Evolutionary conservation across 148 eudicot species (phyloP).

Genomic region (Rheum nobile): DNA sequence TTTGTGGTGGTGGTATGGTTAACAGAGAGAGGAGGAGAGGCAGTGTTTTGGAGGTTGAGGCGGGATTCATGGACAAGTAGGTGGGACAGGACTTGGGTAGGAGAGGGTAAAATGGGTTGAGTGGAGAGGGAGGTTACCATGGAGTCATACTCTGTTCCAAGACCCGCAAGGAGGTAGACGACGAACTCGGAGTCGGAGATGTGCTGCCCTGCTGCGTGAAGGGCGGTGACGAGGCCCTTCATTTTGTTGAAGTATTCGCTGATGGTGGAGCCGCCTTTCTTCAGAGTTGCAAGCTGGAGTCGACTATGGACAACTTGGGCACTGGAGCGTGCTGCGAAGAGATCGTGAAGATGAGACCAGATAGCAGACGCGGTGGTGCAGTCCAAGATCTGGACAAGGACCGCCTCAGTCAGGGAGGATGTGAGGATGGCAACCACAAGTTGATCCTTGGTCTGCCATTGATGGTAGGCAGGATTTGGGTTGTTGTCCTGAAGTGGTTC

Average conservation of each 20-base stretch:
- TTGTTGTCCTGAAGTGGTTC: neutral
- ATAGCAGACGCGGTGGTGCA: neutral
- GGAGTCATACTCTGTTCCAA: neutral
- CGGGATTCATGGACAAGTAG: neutral
- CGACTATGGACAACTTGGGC: neutral
- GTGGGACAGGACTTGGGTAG: neutral
- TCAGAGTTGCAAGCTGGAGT: neutral
- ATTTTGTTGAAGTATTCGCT: neutral
- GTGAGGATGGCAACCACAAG: neutral
- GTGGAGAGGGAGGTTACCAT: neutral
- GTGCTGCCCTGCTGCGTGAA: neutral
- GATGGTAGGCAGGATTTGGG: neutral
- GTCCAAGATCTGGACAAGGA: neutral
- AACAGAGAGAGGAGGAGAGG: neutral
- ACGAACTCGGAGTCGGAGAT: neutral
- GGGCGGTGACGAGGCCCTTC: neutral
- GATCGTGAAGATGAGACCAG: neutral
- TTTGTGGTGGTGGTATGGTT: too few species aligned
- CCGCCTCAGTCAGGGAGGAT: neutral
- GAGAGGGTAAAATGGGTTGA: neutral
- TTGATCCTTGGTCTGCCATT: neutral
- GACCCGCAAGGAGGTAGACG: neutral
- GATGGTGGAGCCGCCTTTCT: neutral
- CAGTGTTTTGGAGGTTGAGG: neutral
- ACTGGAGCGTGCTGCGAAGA: neutral